Percentiles rank a stretch among this genome's conserved stretches.
Evolutionary conservation across 805 yeast species (phyloP).

Genomic region (Wickerhamiella sorbophila): DNA sequence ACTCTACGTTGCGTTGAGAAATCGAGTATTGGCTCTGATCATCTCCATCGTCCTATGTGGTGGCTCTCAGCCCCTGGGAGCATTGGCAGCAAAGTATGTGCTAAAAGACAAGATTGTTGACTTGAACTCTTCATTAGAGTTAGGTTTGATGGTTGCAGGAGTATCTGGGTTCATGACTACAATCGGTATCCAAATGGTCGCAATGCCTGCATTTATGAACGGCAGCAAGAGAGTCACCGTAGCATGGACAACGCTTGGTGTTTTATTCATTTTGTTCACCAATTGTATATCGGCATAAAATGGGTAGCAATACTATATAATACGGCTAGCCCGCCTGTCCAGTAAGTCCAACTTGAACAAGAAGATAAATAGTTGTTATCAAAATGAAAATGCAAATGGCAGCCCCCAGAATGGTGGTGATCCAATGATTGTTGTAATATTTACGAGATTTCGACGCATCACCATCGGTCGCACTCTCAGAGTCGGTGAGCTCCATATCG

Average conservation of each 20-base stretch:
- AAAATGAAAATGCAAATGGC: slow-evolving; percentile 59
- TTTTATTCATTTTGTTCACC: slow-evolving; percentile 20
- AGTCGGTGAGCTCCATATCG: slow-evolving; percentile 2
- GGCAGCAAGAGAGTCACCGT: slow-evolving; percentile 40
- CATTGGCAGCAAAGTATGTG: slow-evolving; percentile 48
- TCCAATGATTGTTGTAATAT: slow-evolving; percentile 40
- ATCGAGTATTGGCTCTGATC: slow-evolving; percentile 45
- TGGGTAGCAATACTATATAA: neutral
- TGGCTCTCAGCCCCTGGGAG: slow-evolving; percentile 81
- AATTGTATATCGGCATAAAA: slow-evolving; percentile 6
- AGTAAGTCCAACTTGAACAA: slow-evolving; percentile 32
- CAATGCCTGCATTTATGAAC: slow-evolving; percentile 60
- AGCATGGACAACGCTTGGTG: slow-evolving; percentile 47
- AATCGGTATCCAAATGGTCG: slow-evolving; percentile 77
- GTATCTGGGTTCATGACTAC: slow-evolving; percentile 76
- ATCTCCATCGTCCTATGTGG: slow-evolving; percentile 65
- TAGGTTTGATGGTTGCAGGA: slow-evolving; percentile 51
- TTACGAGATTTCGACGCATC: slow-evolving; percentile 7
- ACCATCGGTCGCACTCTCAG: neutral
- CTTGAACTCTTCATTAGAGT: slow-evolving; percentile 27
- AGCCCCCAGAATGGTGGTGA: slow-evolving; percentile 37
- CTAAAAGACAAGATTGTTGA: slow-evolving; percentile 26
- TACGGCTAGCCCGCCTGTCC: slow-evolving; percentile 3
- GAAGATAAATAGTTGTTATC: slow-evolving; percentile 52
- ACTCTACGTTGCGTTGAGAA: slow-evolving; percentile 58